phyloP scores from a whole-genome alignment of 441 rosid genomes.

The Adansonia madagascariensis region DNA sequence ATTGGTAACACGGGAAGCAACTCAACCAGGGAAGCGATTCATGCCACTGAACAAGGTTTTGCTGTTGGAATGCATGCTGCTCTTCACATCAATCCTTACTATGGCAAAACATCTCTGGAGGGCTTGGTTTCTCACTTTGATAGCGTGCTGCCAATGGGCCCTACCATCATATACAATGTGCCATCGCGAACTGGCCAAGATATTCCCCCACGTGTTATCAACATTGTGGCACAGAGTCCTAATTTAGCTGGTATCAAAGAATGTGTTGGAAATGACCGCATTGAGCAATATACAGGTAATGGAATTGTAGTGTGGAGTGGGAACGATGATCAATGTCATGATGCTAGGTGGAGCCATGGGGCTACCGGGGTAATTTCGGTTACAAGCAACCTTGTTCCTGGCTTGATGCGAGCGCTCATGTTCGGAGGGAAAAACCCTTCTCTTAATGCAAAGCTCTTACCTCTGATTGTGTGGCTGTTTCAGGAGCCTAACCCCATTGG shows the following conservation, averaged over 20 bases:
- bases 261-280: slow-evolving; percentile 75
- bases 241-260: slow-evolving; percentile 85
- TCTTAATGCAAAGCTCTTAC: slow-evolving; percentile 63
- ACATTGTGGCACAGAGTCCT: slow-evolving; percentile 47
- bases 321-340: slow-evolving; percentile 85
- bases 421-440: slow-evolving; percentile 65
- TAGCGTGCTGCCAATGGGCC: slow-evolving; percentile 80
- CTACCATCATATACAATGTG: slow-evolving; percentile 81
- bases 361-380: slow-evolving; percentile 84
- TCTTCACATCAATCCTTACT: slow-evolving; percentile 87
- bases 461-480: slow-evolving; percentile 78
- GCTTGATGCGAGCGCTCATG: slow-evolving; percentile 67
- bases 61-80: slow-evolving; percentile 95
- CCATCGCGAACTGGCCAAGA: slow-evolving; percentile 91
- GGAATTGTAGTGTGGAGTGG: slow-evolving; percentile 86
- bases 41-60: slow-evolving; percentile 88
- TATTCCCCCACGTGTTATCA: slow-evolving; percentile 67
- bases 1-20: slow-evolving; percentile 92
- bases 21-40: slow-evolving; percentile 89
- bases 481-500: slow-evolving; percentile 81
- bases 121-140: slow-evolving; percentile 77
- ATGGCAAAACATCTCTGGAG: slow-evolving; percentile 80
- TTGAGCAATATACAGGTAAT: slow-evolving; percentile 58
- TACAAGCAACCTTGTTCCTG: slow-evolving; percentile 72
- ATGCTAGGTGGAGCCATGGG: slow-evolving; percentile 74